Conservation (phyloP, 768 basidiomycete species). For the Lactifluus echinatus region DNA sequence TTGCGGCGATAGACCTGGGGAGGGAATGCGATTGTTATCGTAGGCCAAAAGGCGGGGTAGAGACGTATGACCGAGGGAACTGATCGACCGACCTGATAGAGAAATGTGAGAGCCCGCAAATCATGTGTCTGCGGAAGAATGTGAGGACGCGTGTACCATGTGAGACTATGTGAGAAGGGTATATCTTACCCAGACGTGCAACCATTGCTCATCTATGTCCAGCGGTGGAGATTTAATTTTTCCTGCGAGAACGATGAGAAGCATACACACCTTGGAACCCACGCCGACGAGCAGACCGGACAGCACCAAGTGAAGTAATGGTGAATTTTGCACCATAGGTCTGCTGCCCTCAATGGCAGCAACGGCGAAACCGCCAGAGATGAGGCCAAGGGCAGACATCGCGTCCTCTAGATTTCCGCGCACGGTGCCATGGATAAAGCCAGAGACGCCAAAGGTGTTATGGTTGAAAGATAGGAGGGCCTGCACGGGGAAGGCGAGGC, state of each 20-base stretch:
- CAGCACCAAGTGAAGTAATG: constrained; percentile 29
- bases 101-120: constrained; percentile 48
- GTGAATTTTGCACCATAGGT: constrained; percentile 20
- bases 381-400: constrained; percentile 37
- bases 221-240: too few relatives aligned
- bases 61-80: not conserved
- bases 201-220: constrained; percentile 43
- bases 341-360: constrained; percentile 34
- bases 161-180: not conserved
- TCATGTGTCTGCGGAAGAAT: constrained; percentile 44
- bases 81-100: constrained; percentile 38
- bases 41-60: not conserved
- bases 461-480: constrained; percentile 46
- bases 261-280: constrained; percentile 38
- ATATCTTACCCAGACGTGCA: constrained; percentile 51
- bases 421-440: constrained; percentile 45
- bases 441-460: constrained; percentile 50
- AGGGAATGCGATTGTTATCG: constrained; percentile 41
- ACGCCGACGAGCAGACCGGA: constrained; percentile 51
- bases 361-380: constrained; percentile 40
- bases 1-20: constrained; percentile 50
- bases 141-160: not conserved
- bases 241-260: not conserved
- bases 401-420: constrained; percentile 37
- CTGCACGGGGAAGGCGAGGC: constrained; percentile 44